Base-by-base conservation (phyloP, 2,329 filamentous ascomycete genomes). In the Metarhizium robertsii region DNA sequence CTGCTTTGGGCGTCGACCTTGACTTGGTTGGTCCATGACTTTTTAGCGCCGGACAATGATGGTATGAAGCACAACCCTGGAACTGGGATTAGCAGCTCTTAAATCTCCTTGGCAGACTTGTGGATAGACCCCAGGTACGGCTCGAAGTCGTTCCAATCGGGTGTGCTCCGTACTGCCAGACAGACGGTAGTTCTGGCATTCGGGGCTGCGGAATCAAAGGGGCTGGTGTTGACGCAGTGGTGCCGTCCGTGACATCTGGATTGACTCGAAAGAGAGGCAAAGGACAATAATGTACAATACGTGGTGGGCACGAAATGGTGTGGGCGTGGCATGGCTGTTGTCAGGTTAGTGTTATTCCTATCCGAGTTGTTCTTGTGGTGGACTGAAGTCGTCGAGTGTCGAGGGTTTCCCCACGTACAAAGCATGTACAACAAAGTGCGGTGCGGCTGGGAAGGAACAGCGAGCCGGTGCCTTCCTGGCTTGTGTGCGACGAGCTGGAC, bases 61-160 rank as follows among this genome's bases (percentile, higher is more conserved):
- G 25, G 14, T 46, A 20, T 29, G 20, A 30, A 30, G 20, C 45
- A 48, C 20, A 48, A 46, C 45, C 45, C 25, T 30, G 20, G n/a
- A 14, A 53, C 16, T 53, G 29, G 51, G 51, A n/a, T 43, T 36
- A 46, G 42, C 16, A 36, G 6, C 25, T 16, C 42, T 45, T 45
- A 45, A 45, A 8, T 16, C 45, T 11, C 5, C 6, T 48, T 14
- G 45, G 25, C 10, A 48, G 42, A 36, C 43, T 25, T 25, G 18
- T 46, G 43, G 43, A 46, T 46, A 18, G 43, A 20, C 43, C 43
- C 43, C 43, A 46, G 43, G 7, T 46, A 18, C 18, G 43, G 43
- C 43, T 46, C 25, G 45, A 30, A 10, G 20, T 30, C 13, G 25
- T 53, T 53, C 40, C 51, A 53, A 53, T 53, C 51, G 51, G 51